A percentile compares a stretch with the other conserved stretches of the same genome.
These are phyloP conservation scores for Tylopilus balloui DNA, from an alignment of 768 basidiomycete species.

Conservation along the genomic window DNA sequence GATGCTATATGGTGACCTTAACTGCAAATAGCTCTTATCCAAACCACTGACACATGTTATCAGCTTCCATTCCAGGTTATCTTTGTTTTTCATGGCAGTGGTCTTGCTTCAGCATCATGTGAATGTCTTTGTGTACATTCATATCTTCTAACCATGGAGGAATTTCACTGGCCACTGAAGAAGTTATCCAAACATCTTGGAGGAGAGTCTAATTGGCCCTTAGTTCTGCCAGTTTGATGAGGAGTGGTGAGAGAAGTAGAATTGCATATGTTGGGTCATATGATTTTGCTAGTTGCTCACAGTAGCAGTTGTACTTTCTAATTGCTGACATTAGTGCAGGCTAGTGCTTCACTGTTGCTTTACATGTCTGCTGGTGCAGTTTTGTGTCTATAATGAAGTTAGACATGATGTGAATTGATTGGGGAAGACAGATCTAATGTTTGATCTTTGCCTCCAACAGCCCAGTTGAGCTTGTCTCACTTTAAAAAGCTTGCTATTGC, in stretches of 20 bases:
- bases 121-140: background rate
- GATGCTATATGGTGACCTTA: too few relatives aligned
- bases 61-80: background rate
- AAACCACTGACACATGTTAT: background rate
- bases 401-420: too few relatives aligned
- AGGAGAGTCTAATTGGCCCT: background rate
- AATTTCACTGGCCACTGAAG: background rate
- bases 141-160: background rate
- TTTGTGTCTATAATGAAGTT: background rate
- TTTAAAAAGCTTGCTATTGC: background rate
- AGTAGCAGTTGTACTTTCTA: background rate
- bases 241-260: background rate
- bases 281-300: background rate
- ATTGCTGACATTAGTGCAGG: background rate
- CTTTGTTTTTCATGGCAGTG: background rate
- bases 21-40: too few relatives aligned
- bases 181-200: background rate
- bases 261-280: background rate
- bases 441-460: slow-evolving; percentile 17
- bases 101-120: background rate
- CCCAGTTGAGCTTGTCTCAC: slow-evolving; percentile 25
- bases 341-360: background rate
- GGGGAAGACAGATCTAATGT: slow-evolving; percentile 1
- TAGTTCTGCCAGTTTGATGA: background rate
- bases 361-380: background rate